Evolutionary conservation across 2,329 filamentous ascomycete species (phyloP).

Genomic region (Sclerotiophoma versabilis): DNA sequence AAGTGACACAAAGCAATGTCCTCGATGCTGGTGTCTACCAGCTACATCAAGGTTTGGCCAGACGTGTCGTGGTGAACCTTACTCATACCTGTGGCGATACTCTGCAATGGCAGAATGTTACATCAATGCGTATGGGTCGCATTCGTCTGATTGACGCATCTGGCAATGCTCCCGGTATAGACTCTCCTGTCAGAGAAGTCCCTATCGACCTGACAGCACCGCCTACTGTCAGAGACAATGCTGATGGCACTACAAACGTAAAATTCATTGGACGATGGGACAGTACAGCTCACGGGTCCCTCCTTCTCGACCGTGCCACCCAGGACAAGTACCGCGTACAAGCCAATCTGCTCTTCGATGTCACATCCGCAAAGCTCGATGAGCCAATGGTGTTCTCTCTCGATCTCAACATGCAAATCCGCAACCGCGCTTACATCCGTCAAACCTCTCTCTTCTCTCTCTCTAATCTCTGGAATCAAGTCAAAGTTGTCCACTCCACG

Average conservation of each 20-base stretch:
- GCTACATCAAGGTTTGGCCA: conserved; percentile 91
- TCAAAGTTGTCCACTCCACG: conserved; percentile 85
- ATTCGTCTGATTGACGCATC: conserved; percentile 84
- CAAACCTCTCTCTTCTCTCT: conserved; percentile 83
- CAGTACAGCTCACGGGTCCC: conserved; percentile 87
- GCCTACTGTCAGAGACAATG: conserved; percentile 81
- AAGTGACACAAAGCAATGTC: conserved; percentile 85
- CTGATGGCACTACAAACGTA: conserved; percentile 87
- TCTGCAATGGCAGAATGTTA: conserved; percentile 86
- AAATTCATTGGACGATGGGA: conserved; percentile 95
- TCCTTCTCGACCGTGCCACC: conserved; percentile 92
- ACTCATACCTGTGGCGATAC: conserved; percentile 89
- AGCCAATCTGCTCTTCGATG: conserved; percentile 85
- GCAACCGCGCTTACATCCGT: conserved; percentile 82
- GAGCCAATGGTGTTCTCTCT: conserved; percentile 87
- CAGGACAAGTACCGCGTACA: conserved; percentile 93
- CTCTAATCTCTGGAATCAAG: conserved; percentile 84
- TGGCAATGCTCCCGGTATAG: conserved; percentile 84
- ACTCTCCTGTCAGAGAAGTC: conserved; percentile 74
- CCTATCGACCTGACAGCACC: conserved; percentile 77
- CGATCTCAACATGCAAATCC: conserved; percentile 81
- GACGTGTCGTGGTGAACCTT: conserved; percentile 85
- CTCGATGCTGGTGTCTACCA: conserved; percentile 92
- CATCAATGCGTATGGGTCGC: conserved; percentile 76
- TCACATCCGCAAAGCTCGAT: conserved; percentile 82